A percentile compares a stretch with the other conserved stretches of the same genome.
Evolutionary conservation across 2,329 filamentous ascomycete species (phyloP).

Genomic region (Polytolypa hystricis): DNA sequence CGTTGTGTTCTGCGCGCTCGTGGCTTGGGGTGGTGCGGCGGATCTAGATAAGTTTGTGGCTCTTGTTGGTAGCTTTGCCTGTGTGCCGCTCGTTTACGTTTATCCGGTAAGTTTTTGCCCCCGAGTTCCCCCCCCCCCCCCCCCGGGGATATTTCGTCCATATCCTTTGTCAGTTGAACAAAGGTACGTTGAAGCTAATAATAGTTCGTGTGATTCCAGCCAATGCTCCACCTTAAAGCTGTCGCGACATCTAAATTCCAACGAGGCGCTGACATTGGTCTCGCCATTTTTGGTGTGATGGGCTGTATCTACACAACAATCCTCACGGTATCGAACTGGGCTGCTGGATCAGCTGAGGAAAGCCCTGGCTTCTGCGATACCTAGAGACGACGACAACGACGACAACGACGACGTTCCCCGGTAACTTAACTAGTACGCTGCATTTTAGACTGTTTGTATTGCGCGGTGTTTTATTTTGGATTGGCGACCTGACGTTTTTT

Average conservation of each 20-base stretch:
- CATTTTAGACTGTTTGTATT: too few species aligned
- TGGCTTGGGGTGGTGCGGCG: constrained; percentile 86
- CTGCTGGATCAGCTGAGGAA: constrained; percentile 43
- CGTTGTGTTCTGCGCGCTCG: constrained; percentile 70
- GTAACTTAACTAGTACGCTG: too few species aligned
- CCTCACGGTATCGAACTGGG: constrained; percentile 81
- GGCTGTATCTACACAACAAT: constrained; percentile 89
- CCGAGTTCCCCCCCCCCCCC: not conserved
- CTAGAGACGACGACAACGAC: constrained; percentile 7
- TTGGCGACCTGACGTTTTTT: too few species aligned
- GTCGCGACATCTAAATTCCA: constrained; percentile 60
- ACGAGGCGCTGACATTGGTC: constrained; percentile 58
- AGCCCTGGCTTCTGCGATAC: constrained; percentile 54
- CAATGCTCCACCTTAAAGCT: constrained; percentile 75
- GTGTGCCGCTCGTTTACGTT: constrained; percentile 91
- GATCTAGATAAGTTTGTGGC: constrained; percentile 96
- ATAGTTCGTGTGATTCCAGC: constrained; percentile 42
- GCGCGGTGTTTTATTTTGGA: constrained; percentile 18
- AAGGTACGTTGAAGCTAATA: constrained; percentile 9
- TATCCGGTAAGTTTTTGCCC: constrained; percentile 65
- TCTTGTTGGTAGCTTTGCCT: constrained; percentile 92
- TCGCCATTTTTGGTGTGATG: constrained; percentile 71
- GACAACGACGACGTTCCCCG: too few species aligned
- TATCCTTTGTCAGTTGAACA: not conserved
- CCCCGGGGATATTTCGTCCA: not conserved